A percentile compares a stretch with the other conserved stretches of the same genome.
phyloP scores from a whole-genome alignment of 176 grass and related monocot species.

The Zoysia pacifica region DNA sequence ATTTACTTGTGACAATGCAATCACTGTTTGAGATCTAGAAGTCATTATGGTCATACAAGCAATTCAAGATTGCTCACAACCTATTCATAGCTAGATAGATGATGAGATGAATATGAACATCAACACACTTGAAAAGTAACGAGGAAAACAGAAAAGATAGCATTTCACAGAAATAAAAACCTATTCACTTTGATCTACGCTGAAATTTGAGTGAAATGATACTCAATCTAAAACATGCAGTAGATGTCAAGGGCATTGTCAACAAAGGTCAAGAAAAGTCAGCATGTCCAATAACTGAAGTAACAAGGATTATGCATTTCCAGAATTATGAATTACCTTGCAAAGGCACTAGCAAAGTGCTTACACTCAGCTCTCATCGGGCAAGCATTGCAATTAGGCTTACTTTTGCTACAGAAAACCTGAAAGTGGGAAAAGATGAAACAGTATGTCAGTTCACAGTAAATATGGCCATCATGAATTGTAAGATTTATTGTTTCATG shows the following conservation, averaged over 20 bases:
- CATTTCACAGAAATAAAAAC: background rate
- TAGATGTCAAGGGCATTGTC: no score
- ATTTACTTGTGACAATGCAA: background rate
- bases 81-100: background rate
- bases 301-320: constrained; percentile 18
- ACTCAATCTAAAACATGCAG: background rate
- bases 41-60: background rate
- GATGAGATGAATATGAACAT: background rate
- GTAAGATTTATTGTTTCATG: constrained; percentile 2
- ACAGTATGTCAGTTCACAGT: background rate
- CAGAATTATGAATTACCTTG: constrained; percentile 55
- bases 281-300: background rate
- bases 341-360: constrained; percentile 90
- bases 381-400: constrained; percentile 91
- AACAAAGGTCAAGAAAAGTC: background rate
- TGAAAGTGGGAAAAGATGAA: constrained; percentile 29
- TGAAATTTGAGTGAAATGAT: background rate
- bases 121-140: constrained; percentile 9
- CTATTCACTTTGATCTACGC: background rate
- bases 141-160: background rate
- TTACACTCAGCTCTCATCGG: constrained; percentile 93
- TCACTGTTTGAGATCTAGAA: constrained; percentile 3
- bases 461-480: background rate
- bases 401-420: constrained; percentile 91
- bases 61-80: background rate